These are phyloP conservation scores for Alternaria viburni DNA, from an alignment of 2,329 filamentous ascomycete species.

Conservation along the genomic window DNA sequence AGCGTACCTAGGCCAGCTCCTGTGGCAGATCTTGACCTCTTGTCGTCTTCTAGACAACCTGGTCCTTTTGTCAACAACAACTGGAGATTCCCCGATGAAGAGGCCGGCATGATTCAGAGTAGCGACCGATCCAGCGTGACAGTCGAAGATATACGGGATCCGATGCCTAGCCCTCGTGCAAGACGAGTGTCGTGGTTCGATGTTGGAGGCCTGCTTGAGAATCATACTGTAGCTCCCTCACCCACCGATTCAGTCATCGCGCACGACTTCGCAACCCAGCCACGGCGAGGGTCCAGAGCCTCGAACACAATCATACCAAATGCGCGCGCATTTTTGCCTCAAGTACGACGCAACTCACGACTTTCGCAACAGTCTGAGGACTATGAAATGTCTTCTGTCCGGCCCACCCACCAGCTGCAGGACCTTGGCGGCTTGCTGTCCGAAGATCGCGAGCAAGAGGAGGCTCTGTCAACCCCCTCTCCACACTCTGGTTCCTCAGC, in stretches of 20 bases:
- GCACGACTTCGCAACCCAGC: constrained; percentile 51
- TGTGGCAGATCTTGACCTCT: constrained; percentile 35
- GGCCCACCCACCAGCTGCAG: constrained; percentile 30
- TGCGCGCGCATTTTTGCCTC: constrained; percentile 31
- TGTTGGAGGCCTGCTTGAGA: constrained; percentile 75
- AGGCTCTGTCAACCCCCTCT: constrained; percentile 16
- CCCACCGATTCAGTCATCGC: constrained; percentile 46
- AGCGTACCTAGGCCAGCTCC: constrained; percentile 51
- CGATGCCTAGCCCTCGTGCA: constrained; percentile 46
- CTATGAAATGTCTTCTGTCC: constrained; percentile 35
- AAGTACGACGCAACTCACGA: constrained; percentile 39
- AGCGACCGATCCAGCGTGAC: constrained; percentile 33
- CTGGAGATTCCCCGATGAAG: constrained; percentile 43
- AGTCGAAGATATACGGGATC: constrained; percentile 35
- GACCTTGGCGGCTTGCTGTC: constrained; percentile 35
- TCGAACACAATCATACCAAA: constrained; percentile 33
- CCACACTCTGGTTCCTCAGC: constrained; percentile 23
- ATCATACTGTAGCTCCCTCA: constrained; percentile 37
- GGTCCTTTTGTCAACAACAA: constrained; percentile 37
- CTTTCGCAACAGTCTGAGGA: constrained; percentile 45
- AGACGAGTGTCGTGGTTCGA: constrained; percentile 82
- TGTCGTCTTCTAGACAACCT: constrained; percentile 27
- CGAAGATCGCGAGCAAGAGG: constrained; percentile 30
- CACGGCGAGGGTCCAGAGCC: constrained; percentile 39
- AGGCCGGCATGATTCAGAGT: constrained; percentile 20